Evolutionary conservation across 441 rosid genomes (phyloP).

Genomic region (Flueggea neowawraea): DNA sequence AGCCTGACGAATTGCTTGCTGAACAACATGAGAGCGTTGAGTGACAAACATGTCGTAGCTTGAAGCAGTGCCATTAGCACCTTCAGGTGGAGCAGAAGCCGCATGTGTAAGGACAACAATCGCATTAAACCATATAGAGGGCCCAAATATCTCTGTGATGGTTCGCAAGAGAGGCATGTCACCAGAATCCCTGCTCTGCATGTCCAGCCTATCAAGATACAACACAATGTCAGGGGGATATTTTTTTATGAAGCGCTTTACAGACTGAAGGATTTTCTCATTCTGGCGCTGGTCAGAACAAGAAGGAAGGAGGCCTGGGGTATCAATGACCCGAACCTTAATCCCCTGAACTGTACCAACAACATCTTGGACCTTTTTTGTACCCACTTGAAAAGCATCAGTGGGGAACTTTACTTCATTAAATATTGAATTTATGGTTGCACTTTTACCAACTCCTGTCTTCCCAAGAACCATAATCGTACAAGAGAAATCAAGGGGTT

Average conservation of each 20-base stretch:
- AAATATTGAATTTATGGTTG: constrained; percentile 93
- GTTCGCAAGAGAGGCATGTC: constrained; percentile 97
- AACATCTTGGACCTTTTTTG: constrained; percentile 91
- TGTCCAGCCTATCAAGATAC: constrained; percentile 94
- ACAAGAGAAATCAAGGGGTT: constrained; percentile 95
- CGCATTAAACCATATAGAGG: constrained; percentile 98
- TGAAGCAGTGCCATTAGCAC: constrained; percentile 89
- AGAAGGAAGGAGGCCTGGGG: constrained; percentile 93
- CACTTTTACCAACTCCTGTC: constrained; percentile 96
- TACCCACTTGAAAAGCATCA: constrained; percentile 85
- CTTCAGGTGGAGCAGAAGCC: constrained; percentile 98
- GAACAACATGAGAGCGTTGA: constrained; percentile 94
- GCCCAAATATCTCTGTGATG: constrained; percentile 85
- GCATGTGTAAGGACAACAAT: constrained; percentile 98
- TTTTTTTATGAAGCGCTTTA: constrained; percentile 75
- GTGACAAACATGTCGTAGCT: constrained; percentile 98
- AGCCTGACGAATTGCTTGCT: constrained; percentile 94
- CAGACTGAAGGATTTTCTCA: constrained; percentile 85
- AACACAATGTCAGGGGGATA: constrained; percentile 95
- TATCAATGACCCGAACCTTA: constrained; percentile 86
- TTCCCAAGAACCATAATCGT: constrained; percentile 98
- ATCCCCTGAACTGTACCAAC: constrained; percentile 95
- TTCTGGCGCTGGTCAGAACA: constrained; percentile 91
- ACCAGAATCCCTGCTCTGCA: constrained; percentile 92
- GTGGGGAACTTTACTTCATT: constrained; percentile 85